phyloP scores from a whole-genome alignment of 257 asterid species.

The Linaria vulgaris region DNA sequence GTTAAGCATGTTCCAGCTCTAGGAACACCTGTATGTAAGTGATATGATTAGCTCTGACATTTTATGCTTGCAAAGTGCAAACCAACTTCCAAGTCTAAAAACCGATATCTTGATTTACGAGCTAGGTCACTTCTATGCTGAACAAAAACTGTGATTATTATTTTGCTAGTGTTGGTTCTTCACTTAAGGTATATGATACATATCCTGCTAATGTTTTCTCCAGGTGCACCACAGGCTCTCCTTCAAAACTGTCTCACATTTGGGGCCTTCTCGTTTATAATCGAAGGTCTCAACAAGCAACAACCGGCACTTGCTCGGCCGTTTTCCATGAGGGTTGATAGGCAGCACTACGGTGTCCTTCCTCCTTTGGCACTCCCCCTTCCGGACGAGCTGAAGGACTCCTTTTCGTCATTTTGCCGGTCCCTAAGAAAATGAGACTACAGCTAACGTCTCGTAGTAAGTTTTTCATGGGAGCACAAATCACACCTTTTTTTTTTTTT shows the following conservation, averaged over 20 bases:
- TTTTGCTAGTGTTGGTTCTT: not conserved
- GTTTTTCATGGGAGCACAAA: slow-evolving; percentile 8
- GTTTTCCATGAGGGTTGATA: slow-evolving; percentile 26
- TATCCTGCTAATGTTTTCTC: slow-evolving; percentile 21
- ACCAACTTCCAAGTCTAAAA: not conserved
- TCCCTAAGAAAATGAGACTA: slow-evolving; percentile 54
- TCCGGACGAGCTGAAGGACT: slow-evolving; percentile 80
- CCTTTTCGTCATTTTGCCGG: slow-evolving; percentile 68
- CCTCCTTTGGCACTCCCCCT: slow-evolving; percentile 84
- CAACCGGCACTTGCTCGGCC: slow-evolving; percentile 83
- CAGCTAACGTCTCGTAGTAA: not conserved
- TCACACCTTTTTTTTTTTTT: slow-evolving; percentile 6
- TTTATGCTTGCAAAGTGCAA: not conserved
- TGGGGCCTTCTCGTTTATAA: slow-evolving; percentile 89
- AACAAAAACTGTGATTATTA: no score
- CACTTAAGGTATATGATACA: not conserved
- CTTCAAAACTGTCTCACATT: slow-evolving; percentile 87
- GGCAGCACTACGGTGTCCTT: slow-evolving; percentile 42
- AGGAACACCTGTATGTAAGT: not conserved
- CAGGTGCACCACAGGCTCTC: slow-evolving; percentile 96
- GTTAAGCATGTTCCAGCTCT: not conserved
- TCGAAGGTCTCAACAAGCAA: slow-evolving; percentile 86
- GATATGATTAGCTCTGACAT: not conserved
- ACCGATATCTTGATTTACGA: no score
- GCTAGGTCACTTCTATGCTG: no score